Base-by-base conservation (phyloP, 371 early-diverging fungal genomes). In the Funneliformis caledonium region DNA sequence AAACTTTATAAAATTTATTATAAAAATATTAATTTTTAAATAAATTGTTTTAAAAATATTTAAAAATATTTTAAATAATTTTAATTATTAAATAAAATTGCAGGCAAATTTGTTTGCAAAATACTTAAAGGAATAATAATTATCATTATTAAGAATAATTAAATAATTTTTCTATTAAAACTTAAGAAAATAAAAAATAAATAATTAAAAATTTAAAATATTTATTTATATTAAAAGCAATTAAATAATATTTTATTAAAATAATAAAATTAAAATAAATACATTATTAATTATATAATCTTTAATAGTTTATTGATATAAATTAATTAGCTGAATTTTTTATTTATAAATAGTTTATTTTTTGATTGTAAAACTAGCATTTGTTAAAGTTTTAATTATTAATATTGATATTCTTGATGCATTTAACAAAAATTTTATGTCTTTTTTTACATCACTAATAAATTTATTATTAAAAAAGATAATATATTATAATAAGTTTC, bases 351-450 rank as follows among this genome's bases (percentile, higher is more conserved):
- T 61, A 0, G 62, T 76, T 45, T 37, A 11, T 37, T 19, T n/a
- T 76, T 10, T 76, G 14, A 76, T 22, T 11, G 37, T 62, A 22
- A 76, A 2, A 9, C 42, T 42, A 59, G 76, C 76, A 60, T 31
- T 45, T 31, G 76, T 37, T 10, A 75, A 60, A 8, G 76, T 75
- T 61, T 75, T 43, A 47, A 75, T 75, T 75, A 2, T 61, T 43
- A 8, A 56, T 22, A 16, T 59, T 31, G 60, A 75, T 37, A 61
- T 37, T 31, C 42, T 42, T 12, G 61, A 59, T 43, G 37, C 43
- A 62, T 60, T 42, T 22, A 76, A 19, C 26, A 76, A 61, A 61
- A 61, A 33, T 60, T 45, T 62, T 16, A 76, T 8, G 1, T 76
- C 76, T 12, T 59, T 16, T 19, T 75, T 75, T 37, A 37, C 2